Conservation (phyloP, 1,284 basidiomycete genomes). For the Puccinia hordei region DNA sequence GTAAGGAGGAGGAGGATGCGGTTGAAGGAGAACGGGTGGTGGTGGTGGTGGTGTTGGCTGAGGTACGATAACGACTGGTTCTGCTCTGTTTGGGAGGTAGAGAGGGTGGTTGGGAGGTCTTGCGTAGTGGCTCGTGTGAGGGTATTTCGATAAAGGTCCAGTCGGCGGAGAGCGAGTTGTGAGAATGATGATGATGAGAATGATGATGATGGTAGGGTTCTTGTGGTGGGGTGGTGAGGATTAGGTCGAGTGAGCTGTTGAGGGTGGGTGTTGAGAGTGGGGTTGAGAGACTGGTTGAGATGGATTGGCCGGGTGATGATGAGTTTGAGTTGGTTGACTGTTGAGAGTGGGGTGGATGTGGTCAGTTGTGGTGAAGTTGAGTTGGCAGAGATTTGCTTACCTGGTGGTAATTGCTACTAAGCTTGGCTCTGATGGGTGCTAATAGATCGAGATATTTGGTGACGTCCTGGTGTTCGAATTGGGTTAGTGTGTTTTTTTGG, state of each 20-base stretch:
- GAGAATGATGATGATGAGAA: too few relatives aligned
- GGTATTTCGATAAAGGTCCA: slow-evolving; percentile 17
- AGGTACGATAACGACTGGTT: background rate
- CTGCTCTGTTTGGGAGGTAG: background rate
- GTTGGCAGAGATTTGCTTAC: background rate
- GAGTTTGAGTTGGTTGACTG: background rate
- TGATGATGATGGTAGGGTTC: too few relatives aligned
- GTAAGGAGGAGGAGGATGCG: background rate
- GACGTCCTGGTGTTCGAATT: slow-evolving; percentile 1
- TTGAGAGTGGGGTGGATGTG: too few relatives aligned
- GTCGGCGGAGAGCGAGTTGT: background rate
- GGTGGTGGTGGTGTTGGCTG: background rate
- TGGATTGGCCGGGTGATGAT: background rate
- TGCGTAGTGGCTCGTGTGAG: background rate
- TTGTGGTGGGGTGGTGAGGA: background rate
- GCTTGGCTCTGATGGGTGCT: slow-evolving; percentile 6
- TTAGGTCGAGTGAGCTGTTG: background rate
- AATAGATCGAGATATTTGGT: slow-evolving; percentile 20
- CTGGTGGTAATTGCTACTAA: background rate
- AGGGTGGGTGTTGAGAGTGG: background rate
- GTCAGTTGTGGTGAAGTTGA: too few relatives aligned
- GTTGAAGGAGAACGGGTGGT: background rate
- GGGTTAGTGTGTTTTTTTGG: too few relatives aligned
- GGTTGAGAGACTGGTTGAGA: background rate
- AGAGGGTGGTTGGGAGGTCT: background rate